phyloP scores from a whole-genome alignment of 148 eudicot species.

The Amaranthus cruentus region DNA sequence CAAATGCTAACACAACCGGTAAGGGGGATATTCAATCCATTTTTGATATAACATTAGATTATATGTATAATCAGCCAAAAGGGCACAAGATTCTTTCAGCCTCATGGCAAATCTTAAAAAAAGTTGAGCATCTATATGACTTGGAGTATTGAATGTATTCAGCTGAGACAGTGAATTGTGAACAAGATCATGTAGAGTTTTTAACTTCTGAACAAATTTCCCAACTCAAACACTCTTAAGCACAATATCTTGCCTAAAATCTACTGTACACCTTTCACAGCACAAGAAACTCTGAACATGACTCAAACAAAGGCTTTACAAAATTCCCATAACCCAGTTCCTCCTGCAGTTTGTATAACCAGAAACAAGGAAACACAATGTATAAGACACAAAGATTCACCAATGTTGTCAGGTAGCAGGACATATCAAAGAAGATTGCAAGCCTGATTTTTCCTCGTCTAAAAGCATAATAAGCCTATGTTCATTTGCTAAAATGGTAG shows the following conservation, averaged over 20 bases:
- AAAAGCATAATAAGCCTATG: neutral
- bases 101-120: neutral
- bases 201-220: too few relatives aligned
- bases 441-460: neutral
- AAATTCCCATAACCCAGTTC: neutral
- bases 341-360: neutral
- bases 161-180: neutral
- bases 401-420: neutral
- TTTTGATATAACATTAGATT: too few relatives aligned
- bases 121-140: neutral
- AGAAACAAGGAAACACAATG: neutral
- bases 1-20: neutral
- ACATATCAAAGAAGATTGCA: neutral
- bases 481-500: neutral
- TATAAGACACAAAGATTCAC: neutral
- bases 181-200: neutral
- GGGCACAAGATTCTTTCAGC: too few relatives aligned
- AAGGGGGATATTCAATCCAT: neutral
- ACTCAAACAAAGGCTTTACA: neutral
- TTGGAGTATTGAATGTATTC: neutral
- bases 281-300: neutral
- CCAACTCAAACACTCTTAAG: too few relatives aligned
- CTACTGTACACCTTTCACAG: neutral
- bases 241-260: neutral
- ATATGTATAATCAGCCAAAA: too few relatives aligned